phyloP scores from a whole-genome alignment of 805 yeast genomes.

The Candida boleticola region DNA sequence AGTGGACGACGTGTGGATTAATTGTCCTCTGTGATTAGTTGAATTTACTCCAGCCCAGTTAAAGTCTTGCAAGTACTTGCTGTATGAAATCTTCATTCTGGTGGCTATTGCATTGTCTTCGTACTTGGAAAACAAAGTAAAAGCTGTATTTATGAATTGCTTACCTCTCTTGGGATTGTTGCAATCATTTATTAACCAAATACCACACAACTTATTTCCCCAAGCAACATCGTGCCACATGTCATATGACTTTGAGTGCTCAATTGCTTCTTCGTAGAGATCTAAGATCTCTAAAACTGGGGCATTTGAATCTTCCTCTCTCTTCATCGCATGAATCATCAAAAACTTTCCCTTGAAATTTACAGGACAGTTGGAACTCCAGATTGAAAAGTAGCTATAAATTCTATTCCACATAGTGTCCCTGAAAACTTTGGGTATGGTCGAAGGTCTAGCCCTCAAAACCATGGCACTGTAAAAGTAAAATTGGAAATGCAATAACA shows the following conservation, averaged over 20 bases:
- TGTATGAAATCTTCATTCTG: constrained; percentile 24
- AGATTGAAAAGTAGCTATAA: constrained; percentile 13
- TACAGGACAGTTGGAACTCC: constrained; percentile 34
- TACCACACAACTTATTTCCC: constrained; percentile 41
- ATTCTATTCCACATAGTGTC: not conserved
- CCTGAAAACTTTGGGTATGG: not conserved
- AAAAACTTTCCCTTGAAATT: constrained; percentile 38
- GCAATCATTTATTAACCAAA: constrained; percentile 29
- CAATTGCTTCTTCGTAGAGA: constrained; percentile 44
- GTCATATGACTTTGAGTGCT: constrained; percentile 27
- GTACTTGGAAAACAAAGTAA: constrained; percentile 28
- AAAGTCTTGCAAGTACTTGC: constrained; percentile 22
- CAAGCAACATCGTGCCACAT: constrained; percentile 38
- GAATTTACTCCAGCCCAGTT: constrained; percentile 28
- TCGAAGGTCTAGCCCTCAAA: constrained; percentile 6
- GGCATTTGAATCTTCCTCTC: constrained; percentile 10
- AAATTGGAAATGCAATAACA: constrained; percentile 21
- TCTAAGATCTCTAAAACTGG: constrained; percentile 41
- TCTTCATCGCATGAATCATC: constrained; percentile 30
- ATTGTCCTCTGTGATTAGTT: not conserved
- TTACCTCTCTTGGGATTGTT: constrained; percentile 30
- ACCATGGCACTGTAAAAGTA: constrained; percentile 17
- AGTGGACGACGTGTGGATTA: not conserved
- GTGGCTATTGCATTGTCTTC: constrained; percentile 23
- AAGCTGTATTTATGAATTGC: constrained; percentile 35